These are phyloP conservation scores for Oryza officinalis DNA, from an alignment of 176 grass and related monocot genomes.

Conservation along the genomic window DNA sequence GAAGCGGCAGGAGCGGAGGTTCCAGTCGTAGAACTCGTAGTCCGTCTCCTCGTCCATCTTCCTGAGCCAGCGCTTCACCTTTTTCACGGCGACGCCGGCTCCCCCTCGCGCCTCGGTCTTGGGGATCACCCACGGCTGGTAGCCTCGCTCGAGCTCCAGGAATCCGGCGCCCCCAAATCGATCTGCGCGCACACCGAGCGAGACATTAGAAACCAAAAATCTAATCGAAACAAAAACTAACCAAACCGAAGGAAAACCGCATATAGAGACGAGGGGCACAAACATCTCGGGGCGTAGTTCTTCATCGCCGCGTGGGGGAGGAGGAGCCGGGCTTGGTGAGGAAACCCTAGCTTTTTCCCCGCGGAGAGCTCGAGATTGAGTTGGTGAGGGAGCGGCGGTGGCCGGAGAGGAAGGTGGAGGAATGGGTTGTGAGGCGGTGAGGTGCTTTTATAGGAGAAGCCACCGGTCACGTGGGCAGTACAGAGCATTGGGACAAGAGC, in stretches of 20 bases:
- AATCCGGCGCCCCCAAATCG: not conserved
- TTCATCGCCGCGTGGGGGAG: constrained; percentile 1
- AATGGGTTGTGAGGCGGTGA: not conserved
- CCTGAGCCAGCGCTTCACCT: not conserved
- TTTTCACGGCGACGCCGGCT: not conserved
- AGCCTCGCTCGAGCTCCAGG: not conserved
- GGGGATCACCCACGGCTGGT: constrained; percentile 27
- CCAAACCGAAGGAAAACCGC: not conserved
- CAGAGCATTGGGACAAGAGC: not conserved
- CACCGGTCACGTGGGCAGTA: not conserved
- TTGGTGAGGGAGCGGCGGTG: not conserved
- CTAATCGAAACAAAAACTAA: not conserved
- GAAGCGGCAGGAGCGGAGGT: constrained; percentile 9
- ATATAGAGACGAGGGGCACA: not conserved
- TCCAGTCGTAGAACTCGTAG: constrained; percentile 19
- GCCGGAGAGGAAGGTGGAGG: not conserved
- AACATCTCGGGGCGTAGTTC: not conserved
- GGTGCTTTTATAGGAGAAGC: constrained; percentile 30
- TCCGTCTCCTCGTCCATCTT: constrained; percentile 19
- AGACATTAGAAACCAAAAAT: not conserved
- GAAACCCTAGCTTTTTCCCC: constrained; percentile 20
- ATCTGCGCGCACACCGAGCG: not conserved
- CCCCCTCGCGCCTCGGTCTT: constrained; percentile 18
- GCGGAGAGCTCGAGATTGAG: not conserved
- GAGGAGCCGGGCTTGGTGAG: not conserved